A percentile compares a stretch with the other conserved stretches of the same genome.
Conservation (phyloP, 139 green algal genomes). For the Pleodorina starrii region DNA sequence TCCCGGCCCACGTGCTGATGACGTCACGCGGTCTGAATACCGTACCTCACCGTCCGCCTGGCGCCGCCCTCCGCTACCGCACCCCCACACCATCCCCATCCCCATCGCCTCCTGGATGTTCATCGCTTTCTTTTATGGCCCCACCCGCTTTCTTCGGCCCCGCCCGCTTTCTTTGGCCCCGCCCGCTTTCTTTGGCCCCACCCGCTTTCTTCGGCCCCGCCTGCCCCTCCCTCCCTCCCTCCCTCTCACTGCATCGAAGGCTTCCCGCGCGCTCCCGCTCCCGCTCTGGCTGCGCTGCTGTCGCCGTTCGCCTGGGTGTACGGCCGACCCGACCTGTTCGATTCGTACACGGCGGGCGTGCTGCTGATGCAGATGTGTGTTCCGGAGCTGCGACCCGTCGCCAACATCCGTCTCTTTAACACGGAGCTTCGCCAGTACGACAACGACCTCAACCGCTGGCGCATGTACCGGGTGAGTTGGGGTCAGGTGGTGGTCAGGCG, state of each 20-base stretch:
- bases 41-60: no score
- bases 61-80: no score
- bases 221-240: neutral
- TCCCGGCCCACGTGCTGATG: no score
- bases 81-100: no score
- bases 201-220: no score
- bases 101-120: no score
- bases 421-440: conserved; percentile 73
- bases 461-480: conserved; percentile 41
- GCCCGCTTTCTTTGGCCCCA: no score
- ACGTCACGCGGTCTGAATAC: no score
- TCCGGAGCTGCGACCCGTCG: conserved; percentile 78
- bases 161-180: no score
- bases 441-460: conserved; percentile 62
- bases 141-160: no score
- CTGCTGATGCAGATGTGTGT: conserved; percentile 84
- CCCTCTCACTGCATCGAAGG: conserved; percentile 46
- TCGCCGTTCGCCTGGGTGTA: conserved; percentile 87
- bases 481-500: no score
- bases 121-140: no score
- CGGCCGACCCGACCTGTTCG: conserved; percentile 91
- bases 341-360: conserved; percentile 85
- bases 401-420: conserved; percentile 71
- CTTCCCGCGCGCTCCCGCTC: conserved; percentile 80
- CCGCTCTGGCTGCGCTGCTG: conserved; percentile 78